Evolutionary conservation across 1,284 basidiomycete species (phyloP).

Genomic region (Cryptococcus amylolentus): DNA sequence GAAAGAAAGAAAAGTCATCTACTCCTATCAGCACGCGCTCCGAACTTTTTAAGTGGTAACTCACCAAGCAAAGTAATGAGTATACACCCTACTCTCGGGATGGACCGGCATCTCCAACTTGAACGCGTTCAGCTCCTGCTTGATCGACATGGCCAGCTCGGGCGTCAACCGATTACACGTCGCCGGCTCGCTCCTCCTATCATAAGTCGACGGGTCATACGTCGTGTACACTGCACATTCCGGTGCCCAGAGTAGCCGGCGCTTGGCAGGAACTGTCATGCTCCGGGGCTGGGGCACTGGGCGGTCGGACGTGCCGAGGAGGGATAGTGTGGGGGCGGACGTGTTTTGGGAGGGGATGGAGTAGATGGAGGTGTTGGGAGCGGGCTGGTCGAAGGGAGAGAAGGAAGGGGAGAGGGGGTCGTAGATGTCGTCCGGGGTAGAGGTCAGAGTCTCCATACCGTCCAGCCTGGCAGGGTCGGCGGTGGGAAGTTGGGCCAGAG

Average conservation of each 20-base stretch:
- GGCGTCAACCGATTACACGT: conserved; percentile 96
- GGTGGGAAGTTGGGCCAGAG: conserved; percentile 66
- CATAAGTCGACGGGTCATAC: conserved; percentile 85
- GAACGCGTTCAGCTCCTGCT: conserved; percentile 92
- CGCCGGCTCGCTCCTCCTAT: conserved; percentile 89
- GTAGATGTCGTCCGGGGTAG: conserved; percentile 22
- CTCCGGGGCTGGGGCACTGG: conserved; percentile 14
- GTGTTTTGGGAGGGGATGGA: conserved; percentile 44
- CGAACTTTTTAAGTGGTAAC: neutral
- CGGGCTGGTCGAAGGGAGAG: conserved; percentile 32
- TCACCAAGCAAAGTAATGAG: conserved; percentile 59
- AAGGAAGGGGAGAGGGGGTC: conserved; percentile 59
- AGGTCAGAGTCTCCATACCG: conserved; percentile 61
- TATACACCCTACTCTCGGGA: conserved; percentile 75
- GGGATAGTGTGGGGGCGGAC: conserved; percentile 78
- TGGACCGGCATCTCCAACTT: conserved; percentile 99
- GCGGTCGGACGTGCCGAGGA: conserved; percentile 53
- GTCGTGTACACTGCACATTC: conserved; percentile 94
- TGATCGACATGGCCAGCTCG: conserved; percentile 87
- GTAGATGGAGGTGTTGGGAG: conserved; percentile 16
- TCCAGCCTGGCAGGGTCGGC: conserved; percentile 69
- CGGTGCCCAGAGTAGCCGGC: conserved; percentile 79
- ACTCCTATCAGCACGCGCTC: conserved; percentile 1
- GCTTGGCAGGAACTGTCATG: conserved; percentile 49
- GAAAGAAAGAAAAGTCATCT: neutral